Conservation (phyloP, 73 alveolate genomes). For the Paramecium primaurelia region DNA sequence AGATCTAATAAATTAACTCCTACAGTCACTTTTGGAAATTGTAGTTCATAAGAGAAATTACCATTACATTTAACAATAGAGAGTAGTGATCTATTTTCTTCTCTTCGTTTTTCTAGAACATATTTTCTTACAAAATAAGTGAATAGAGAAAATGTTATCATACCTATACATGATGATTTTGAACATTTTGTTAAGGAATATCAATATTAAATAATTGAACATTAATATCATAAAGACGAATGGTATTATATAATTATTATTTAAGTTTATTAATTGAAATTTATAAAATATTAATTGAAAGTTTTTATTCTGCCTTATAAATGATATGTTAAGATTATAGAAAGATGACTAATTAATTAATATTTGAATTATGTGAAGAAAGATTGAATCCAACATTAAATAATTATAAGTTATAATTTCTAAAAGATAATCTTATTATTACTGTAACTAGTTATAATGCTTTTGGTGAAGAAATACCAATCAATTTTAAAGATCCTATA, state of each 20-base stretch:
- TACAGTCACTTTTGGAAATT: background rate
- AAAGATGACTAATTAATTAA: constrained; percentile 46
- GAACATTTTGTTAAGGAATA: constrained; percentile 49
- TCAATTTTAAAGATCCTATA: constrained; percentile 56
- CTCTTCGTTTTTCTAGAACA: constrained; percentile 56
- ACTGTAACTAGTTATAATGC: constrained; percentile 10
- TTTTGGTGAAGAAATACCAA: constrained; percentile 55
- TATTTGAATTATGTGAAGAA: background rate
- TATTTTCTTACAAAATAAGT: constrained; percentile 42
- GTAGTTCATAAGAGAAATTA: background rate
- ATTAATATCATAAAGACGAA: background rate
- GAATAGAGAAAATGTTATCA: background rate
- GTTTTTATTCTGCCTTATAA: constrained; percentile 27
- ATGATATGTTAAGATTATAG: constrained; percentile 46
- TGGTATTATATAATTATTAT: background rate
- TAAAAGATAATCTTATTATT: background rate
- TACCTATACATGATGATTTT: background rate
- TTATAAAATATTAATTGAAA: background rate
- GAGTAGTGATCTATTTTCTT: constrained; percentile 43
- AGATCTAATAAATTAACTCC: background rate
- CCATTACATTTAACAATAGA: constrained; percentile 46
- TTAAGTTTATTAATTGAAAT: constrained; percentile 42
- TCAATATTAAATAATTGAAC: background rate
- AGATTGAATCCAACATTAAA: background rate
- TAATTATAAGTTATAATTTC: background rate